These are phyloP conservation scores for Camellia japonica DNA, from an alignment of 148 eudicot species.

Conservation along the genomic window DNA sequence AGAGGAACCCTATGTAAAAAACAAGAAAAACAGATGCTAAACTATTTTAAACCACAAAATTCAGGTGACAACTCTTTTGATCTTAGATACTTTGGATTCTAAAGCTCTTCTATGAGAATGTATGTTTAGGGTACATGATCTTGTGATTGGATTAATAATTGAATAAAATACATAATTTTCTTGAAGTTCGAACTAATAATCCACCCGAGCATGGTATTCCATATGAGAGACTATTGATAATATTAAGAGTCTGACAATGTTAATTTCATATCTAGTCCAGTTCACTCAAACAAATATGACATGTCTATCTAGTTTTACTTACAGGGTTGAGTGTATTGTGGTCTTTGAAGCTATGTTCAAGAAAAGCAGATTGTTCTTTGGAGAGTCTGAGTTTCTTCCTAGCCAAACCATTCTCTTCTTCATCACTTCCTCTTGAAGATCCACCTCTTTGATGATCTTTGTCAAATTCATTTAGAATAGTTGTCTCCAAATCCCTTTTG, in stretches of 20 bases:
- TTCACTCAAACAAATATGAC: no score
- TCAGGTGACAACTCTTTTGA: not conserved
- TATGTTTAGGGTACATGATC: no score
- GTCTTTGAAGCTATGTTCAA: slow-evolving; percentile 77
- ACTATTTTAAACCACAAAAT: not conserved
- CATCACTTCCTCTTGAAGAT: slow-evolving; percentile 52
- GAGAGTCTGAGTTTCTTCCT: slow-evolving; percentile 74
- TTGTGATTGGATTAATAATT: no score
- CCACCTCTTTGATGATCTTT: slow-evolving; percentile 20
- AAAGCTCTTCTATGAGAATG: no score
- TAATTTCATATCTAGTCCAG: no score
- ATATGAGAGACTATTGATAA: no score
- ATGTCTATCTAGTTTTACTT: slow-evolving; percentile 20
- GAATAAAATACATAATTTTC: no score
- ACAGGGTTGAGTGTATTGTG: slow-evolving; percentile 81
- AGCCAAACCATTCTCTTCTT: slow-evolving; percentile 50
- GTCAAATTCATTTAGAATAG: slow-evolving; percentile 10
- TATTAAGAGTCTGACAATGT: no score
- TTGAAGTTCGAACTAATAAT: no score
- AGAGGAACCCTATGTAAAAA: not conserved
- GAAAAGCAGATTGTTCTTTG: slow-evolving; percentile 80
- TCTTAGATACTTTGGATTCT: no score
- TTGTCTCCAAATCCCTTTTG: slow-evolving; percentile 27
- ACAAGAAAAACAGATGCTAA: no score
- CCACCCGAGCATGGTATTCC: no score